Conservation (phyloP, 148 eudicot species). For the Pharnaceum exiguum region DNA sequence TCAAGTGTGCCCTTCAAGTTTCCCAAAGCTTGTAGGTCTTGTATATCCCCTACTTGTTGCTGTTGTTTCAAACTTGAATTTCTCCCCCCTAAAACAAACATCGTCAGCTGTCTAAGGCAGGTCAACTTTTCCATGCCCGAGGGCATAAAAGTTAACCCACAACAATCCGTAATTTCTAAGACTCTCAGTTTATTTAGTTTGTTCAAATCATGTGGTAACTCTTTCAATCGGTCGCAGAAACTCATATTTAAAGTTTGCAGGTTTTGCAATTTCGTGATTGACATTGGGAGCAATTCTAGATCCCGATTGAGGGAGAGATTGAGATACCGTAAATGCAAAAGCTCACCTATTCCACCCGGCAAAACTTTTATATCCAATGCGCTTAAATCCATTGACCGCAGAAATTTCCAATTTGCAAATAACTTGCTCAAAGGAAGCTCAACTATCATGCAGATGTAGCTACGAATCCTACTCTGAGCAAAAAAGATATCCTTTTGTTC, state of each 20-base stretch:
- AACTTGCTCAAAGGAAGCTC: not conserved
- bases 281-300: not conserved
- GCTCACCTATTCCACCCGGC: too few relatives aligned
- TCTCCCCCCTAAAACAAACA: too few relatives aligned
- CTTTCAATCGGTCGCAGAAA: too few relatives aligned
- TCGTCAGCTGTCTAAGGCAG: not conserved
- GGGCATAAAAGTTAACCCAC: not conserved
- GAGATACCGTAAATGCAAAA: too few relatives aligned
- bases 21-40: too few relatives aligned
- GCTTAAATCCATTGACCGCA: not conserved
- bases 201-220: not conserved
- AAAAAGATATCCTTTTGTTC: too few relatives aligned
- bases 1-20: too few relatives aligned
- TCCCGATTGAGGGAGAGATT: not conserved
- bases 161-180: not conserved
- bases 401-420: not conserved
- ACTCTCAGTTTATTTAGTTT: not conserved
- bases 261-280: not conserved
- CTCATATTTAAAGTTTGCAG: too few relatives aligned
- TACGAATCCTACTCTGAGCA: too few relatives aligned
- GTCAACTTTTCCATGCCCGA: slow-evolving; percentile 2
- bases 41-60: not conserved
- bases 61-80: not conserved
- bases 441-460: too few relatives aligned
- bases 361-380: too few relatives aligned